These are phyloP conservation scores for Erythrophleum ivorense DNA, from an alignment of 331 rosid genomes.

Conservation along the genomic window DNA sequence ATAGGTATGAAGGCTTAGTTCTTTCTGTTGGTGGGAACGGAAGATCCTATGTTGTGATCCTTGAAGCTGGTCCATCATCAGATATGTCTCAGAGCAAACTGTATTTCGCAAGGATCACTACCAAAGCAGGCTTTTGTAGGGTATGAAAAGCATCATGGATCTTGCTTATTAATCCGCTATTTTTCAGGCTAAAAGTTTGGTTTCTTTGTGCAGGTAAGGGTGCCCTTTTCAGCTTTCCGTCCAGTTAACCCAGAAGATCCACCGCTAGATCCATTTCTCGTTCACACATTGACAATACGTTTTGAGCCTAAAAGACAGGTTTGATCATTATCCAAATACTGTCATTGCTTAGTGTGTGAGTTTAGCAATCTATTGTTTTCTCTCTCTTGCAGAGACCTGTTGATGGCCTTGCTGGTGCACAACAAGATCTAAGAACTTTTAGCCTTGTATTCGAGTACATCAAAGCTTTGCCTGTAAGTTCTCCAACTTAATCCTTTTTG, in stretches of 20 bases:
- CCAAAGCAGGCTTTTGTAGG: conserved; percentile 94
- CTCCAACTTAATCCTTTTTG: too few species aligned
- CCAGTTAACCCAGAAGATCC: conserved; percentile 91
- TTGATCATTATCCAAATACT: conserved; percentile 47
- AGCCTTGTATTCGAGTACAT: conserved; percentile 82
- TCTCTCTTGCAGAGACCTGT: conserved; percentile 67
- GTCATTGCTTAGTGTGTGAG: too few species aligned
- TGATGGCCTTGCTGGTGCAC: conserved; percentile 54
- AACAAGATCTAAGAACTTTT: conserved; percentile 88
- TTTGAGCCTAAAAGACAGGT: conserved; percentile 99
- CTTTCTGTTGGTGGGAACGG: conserved; percentile 97
- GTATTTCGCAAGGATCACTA: conserved; percentile 79
- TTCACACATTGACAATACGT: conserved; percentile 89
- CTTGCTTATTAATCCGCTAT: conserved; percentile 35
- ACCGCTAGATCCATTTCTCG: conserved; percentile 86
- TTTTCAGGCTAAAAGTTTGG: too few species aligned
- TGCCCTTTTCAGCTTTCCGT: conserved; percentile 91
- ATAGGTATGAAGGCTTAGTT: conserved; percentile 89
- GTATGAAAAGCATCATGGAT: conserved; percentile 45
- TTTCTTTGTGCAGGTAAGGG: conserved; percentile 94
- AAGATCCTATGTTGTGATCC: conserved; percentile 78
- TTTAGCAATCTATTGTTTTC: too few species aligned
- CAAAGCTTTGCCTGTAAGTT: conserved; percentile 89
- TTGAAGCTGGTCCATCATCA: conserved; percentile 80
- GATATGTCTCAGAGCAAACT: conserved; percentile 81